Evolutionary conservation across 768 basidiomycete genomes (phyloP).

Genomic region (Baorangia bicolor): DNA sequence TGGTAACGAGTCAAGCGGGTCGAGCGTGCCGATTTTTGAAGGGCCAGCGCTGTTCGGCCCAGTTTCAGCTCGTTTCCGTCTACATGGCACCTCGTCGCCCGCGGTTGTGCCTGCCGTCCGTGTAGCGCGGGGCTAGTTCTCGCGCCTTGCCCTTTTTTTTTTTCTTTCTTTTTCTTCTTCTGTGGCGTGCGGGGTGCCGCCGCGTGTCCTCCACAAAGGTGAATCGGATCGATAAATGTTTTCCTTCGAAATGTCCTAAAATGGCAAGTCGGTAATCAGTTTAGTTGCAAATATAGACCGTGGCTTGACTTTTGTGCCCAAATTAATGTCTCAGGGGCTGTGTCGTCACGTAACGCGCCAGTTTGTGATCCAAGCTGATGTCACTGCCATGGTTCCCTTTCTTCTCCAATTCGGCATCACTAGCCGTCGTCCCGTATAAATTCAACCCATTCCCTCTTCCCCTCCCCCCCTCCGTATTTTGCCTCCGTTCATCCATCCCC

Average conservation of each 20-base stretch:
- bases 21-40: neutral
- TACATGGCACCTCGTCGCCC: neutral
- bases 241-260: constrained; percentile 1
- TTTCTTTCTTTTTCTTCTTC: constrained; percentile 6
- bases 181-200: constrained; percentile 23
- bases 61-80: constrained; percentile 16
- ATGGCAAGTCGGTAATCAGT: neutral
- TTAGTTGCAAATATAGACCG: constrained; percentile 13
- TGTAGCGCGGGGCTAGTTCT: neutral
- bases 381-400: constrained; percentile 32
- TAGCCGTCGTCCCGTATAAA: constrained; percentile 31
- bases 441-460: constrained; percentile 12
- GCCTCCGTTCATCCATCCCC: constrained; percentile 5
- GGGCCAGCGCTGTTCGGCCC: neutral
- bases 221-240: constrained; percentile 23
- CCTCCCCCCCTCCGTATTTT: constrained; percentile 5
- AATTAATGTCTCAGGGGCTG: constrained; percentile 29
- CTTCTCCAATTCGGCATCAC: constrained; percentile 27
- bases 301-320: constrained; percentile 3
- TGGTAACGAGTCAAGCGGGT: constrained; percentile 20
- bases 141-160: too few species aligned
- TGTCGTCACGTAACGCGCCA: constrained; percentile 23
- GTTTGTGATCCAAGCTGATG: constrained; percentile 26
- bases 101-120: neutral
- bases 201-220: neutral